Percentiles rank a stretch among this genome's conserved stretches.
Evolutionary conservation across 2,329 filamentous ascomycete genomes (phyloP).

Genomic region (Dryadomyces quercus-mongolicae): DNA sequence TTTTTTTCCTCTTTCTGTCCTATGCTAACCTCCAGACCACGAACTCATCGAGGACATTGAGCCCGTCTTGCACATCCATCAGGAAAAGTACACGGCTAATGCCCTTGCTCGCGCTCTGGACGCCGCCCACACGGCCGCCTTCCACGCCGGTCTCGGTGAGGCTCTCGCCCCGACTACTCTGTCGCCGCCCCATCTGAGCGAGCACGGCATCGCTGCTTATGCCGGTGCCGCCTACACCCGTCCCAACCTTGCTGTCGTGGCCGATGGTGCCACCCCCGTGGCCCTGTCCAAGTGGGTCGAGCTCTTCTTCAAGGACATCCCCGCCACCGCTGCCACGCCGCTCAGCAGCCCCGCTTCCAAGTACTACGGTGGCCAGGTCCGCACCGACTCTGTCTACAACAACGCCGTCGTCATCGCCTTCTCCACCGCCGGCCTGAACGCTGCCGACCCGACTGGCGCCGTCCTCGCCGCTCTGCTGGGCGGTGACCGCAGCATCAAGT

Average conservation of each 20-base stretch:
- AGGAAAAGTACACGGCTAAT: slow-evolving; percentile 57
- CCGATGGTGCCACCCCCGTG: slow-evolving; percentile 68
- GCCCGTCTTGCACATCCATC: slow-evolving; percentile 62
- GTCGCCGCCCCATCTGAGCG: slow-evolving; percentile 67
- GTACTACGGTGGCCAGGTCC: slow-evolving; percentile 93
- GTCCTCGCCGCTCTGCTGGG: slow-evolving; percentile 85
- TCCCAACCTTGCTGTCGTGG: slow-evolving; percentile 81
- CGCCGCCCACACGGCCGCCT: slow-evolving; percentile 74
- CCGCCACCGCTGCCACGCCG: slow-evolving; percentile 30
- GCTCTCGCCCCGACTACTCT: slow-evolving; percentile 62
- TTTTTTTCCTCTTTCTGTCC: slow-evolving; percentile 3
- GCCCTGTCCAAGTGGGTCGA: slow-evolving; percentile 81
- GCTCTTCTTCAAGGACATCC: slow-evolving; percentile 75
- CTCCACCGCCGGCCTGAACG: slow-evolving; percentile 70
- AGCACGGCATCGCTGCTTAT: slow-evolving; percentile 62
- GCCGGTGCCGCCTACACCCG: slow-evolving; percentile 73
- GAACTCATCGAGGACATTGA: slow-evolving; percentile 85
- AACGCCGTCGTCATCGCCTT: slow-evolving; percentile 87
- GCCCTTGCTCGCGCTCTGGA: slow-evolving; percentile 63
- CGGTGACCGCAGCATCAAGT: slow-evolving; percentile 86
- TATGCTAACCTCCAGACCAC: slow-evolving; percentile 46
- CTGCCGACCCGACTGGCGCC: slow-evolving; percentile 79
- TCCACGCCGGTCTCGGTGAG: slow-evolving; percentile 83
- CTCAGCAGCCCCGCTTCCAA: slow-evolving; percentile 56
- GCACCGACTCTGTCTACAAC: slow-evolving; percentile 61